These are phyloP conservation scores for Sphaerobolus stellatus DNA, from an alignment of 1,284 basidiomycete genomes.

Conservation along the genomic window DNA sequence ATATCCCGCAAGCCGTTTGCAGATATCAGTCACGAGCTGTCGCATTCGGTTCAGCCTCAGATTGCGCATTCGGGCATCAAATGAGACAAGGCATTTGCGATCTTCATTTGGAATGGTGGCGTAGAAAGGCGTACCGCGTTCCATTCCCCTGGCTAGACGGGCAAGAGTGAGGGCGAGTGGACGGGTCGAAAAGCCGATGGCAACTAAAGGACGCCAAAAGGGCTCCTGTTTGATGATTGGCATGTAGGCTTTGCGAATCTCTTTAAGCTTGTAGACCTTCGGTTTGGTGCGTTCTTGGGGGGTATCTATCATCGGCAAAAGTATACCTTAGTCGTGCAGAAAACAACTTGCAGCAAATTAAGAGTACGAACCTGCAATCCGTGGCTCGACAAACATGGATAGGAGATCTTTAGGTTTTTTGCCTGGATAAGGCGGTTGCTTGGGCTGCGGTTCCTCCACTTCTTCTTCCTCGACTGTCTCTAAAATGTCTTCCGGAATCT, in stretches of 20 bases:
- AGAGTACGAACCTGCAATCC: too few species aligned
- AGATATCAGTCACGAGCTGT: slow-evolving; percentile 22
- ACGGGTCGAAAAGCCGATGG: slow-evolving; percentile 42
- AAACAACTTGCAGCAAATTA: too few species aligned
- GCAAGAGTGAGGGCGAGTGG: slow-evolving; percentile 40
- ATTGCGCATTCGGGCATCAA: slow-evolving; percentile 35
- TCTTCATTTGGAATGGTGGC: slow-evolving; percentile 34
- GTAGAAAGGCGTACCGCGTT: slow-evolving; percentile 39
- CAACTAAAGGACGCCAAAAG: slow-evolving; percentile 44
- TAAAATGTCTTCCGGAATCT: slow-evolving; percentile 20
- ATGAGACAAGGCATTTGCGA: slow-evolving; percentile 33
- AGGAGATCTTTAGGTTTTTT: slow-evolving; percentile 33
- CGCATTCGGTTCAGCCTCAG: slow-evolving; percentile 38
- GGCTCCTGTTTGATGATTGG: slow-evolving; percentile 29
- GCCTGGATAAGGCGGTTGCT: slow-evolving; percentile 26
- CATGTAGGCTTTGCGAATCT: slow-evolving; percentile 30
- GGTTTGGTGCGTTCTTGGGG: slow-evolving; percentile 31
- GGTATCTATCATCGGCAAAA: slow-evolving; percentile 26
- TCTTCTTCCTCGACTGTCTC: slow-evolving; percentile 34
- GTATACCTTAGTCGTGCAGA: too few species aligned
- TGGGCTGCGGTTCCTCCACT: slow-evolving; percentile 35
- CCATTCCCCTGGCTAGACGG: slow-evolving; percentile 32
- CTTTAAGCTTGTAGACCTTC: slow-evolving; percentile 33
- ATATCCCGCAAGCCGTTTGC: slow-evolving; percentile 24
- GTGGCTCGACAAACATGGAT: too few species aligned